Base-by-base conservation (phyloP, 169 alveolate species). In the Plasmodium inui region DNA sequence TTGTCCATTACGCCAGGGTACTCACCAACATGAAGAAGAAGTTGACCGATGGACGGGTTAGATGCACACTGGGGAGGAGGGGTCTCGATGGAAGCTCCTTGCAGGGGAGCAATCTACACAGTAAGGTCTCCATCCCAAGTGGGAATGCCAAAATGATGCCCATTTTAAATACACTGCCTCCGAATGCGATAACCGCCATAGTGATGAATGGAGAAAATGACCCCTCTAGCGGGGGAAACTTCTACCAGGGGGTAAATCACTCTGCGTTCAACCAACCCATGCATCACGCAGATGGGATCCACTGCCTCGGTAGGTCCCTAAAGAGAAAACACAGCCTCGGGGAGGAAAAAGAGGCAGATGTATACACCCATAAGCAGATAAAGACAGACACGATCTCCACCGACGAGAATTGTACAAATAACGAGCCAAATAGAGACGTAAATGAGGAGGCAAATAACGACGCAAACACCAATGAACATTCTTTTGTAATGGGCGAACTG, bases 361-460 rank as follows among this genome's bases (percentile, higher is more conserved):
- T 39, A 17, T 46, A 32, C 0, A 30, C 17, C 26, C 86, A 85
- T 19, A 85, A 85, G 67, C 93, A 85, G 50, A 76, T 85, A 9
- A 85, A 85, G 55, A 74, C 61, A 1, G 84, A 85, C 1, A 26
- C 71, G 1, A 17, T 53, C 7, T 41, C 83, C 28, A 57, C 79
- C 1, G 81, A 82, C 14, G 76, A 6, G 10, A 50, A 82, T 30
- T 82, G 30, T 30, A 82, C 44, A 7, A 37, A 32, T 22, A 3
- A 81, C 22, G 61, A 81, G 3, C 14, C 46, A 10, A 17, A 0
- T n/a, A n/a, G n/a, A n/a, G n/a, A n/a, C n/a, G n/a, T n/a, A n/a
- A n/a, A n/a, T n/a, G n/a, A n/a, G n/a, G n/a, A n/a, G n/a, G n/a
- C 41, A 17, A 61, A 30, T 41, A 8, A 80, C 34, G 78, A 81